phyloP scores from a whole-genome alignment of 1,139 yeast species.

The Scheffersomyces stambukii region DNA sequence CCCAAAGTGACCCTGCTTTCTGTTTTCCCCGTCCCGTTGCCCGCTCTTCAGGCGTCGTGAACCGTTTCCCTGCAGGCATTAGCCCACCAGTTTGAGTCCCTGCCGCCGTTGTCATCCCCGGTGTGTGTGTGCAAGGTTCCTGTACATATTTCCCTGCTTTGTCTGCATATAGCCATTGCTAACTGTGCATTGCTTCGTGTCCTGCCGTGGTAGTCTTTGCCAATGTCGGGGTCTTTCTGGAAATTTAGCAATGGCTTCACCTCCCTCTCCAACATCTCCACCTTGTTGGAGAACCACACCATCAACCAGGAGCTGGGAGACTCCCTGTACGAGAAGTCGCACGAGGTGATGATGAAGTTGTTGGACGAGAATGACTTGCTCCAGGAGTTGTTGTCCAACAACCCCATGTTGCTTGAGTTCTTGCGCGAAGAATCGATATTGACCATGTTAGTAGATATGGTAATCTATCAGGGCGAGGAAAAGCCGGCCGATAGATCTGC shows the following conservation, averaged over 20 bases:
- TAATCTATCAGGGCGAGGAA: slow-evolving; percentile 45
- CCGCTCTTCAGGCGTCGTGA: no score
- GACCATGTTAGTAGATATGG: slow-evolving; percentile 60
- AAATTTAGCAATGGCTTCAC: slow-evolving; percentile 83
- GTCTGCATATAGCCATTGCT: slow-evolving; percentile 1
- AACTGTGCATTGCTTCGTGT: slow-evolving; percentile 3
- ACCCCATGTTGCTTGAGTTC: slow-evolving; percentile 76
- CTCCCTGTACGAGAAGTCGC: slow-evolving; percentile 9
- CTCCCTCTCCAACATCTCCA: slow-evolving; percentile 68
- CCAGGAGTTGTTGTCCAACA: slow-evolving; percentile 80
- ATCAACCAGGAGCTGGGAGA: slow-evolving; percentile 25
- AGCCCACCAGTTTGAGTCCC: no score
- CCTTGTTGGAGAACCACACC: slow-evolving; percentile 57
- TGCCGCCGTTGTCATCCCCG: no score
- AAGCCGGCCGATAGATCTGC: slow-evolving; percentile 2
- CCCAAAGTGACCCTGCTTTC: no score
- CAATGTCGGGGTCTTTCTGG: slow-evolving; percentile 89
- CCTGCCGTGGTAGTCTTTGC: no score
- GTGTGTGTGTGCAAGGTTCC: no score
- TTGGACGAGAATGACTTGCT: slow-evolving; percentile 83
- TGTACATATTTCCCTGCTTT: no score
- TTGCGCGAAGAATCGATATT: slow-evolving; percentile 71
- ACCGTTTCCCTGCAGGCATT: no score
- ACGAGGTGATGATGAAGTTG: slow-evolving; percentile 52
- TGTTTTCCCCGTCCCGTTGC: no score